These are phyloP conservation scores for Naegleria fowleri DNA, from an alignment of 208 protist species.

Conservation along the genomic window DNA sequence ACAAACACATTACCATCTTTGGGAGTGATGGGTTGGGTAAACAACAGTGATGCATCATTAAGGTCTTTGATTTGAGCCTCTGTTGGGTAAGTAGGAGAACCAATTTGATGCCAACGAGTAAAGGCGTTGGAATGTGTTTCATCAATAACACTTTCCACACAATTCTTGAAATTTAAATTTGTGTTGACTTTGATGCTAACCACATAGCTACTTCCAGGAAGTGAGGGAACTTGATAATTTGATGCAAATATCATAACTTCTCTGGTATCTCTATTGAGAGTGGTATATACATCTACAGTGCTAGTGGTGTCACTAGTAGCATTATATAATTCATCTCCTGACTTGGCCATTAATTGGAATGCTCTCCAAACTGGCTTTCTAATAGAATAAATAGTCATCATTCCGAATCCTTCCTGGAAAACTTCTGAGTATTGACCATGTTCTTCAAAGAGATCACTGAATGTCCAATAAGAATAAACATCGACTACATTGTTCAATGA, in stretches of 20 bases:
- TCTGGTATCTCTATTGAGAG: neutral
- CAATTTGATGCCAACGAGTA: neutral
- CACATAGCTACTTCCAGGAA: too few relatives aligned
- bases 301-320: neutral
- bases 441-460: slow-evolving; percentile 34
- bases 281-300: neutral
- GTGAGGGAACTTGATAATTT: neutral
- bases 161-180: neutral
- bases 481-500: neutral
- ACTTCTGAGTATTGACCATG: neutral
- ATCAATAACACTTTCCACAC: neutral
- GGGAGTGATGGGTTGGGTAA: neutral
- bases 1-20: neutral
- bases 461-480: slow-evolving; percentile 33
- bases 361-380: slow-evolving; percentile 29
- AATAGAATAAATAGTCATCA: slow-evolving; percentile 27
- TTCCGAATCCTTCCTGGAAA: slow-evolving; percentile 5
- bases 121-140: neutral
- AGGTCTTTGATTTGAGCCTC: neutral
- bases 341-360: slow-evolving; percentile 27
- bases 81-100: neutral
- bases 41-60: neutral
- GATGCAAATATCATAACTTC: neutral
- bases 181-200: neutral
- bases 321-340: neutral